phyloP scores from a whole-genome alignment of 441 rosid species.

The Corymbia calophylla region DNA sequence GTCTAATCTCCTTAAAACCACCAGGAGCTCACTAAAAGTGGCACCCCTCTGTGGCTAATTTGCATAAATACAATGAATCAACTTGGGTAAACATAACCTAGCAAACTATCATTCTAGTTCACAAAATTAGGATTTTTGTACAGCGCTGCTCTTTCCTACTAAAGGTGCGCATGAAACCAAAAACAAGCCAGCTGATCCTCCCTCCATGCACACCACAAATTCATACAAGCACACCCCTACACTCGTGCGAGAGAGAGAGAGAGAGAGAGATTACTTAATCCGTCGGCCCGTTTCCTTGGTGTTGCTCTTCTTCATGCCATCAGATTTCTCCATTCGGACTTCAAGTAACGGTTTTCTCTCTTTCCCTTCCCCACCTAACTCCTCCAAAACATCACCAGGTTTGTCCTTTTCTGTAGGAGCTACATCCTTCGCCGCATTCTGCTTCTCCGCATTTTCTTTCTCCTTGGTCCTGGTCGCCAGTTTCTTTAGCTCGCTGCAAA shows the following conservation, averaged over 20 bases:
- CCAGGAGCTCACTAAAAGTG: neutral
- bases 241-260: neutral
- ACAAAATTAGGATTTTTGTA: neutral
- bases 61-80: neutral
- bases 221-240: neutral
- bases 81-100: neutral
- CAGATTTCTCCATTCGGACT: constrained; percentile 20
- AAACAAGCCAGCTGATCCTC: neutral
- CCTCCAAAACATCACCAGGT: constrained; percentile 20
- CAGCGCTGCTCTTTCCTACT: neutral
- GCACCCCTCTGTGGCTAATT: neutral
- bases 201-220: neutral
- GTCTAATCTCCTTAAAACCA: neutral
- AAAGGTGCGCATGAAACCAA: neutral
- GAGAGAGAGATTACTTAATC: constrained; percentile 20
- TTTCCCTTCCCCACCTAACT: constrained; percentile 26
- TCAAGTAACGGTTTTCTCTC: constrained; percentile 57
- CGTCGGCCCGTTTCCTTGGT: constrained; percentile 35
- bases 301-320: neutral
- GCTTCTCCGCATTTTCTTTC: constrained; percentile 32
- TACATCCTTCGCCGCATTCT: constrained; percentile 21
- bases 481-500: constrained; percentile 75
- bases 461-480: constrained; percentile 62
- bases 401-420: constrained; percentile 10
- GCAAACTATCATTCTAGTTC: neutral